Percentiles rank a stretch among this genome's conserved stretches.
phyloP scores from a whole-genome alignment of 2,329 filamentous ascomycete species.

The Cercospora janseana region DNA sequence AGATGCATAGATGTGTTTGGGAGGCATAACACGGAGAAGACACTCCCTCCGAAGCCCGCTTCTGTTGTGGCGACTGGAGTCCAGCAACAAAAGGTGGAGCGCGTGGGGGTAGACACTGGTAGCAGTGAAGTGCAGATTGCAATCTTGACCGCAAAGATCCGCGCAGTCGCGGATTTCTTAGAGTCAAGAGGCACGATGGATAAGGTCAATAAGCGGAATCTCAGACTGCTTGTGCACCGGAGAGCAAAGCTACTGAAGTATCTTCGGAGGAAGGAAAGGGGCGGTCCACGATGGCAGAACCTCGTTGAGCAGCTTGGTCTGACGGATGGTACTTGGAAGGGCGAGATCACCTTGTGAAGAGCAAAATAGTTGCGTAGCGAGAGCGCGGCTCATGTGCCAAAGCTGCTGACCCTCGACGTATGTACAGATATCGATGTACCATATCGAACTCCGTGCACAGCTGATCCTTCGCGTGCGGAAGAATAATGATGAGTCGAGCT shows the following conservation, averaged over 20 bases:
- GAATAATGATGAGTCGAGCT: too few species aligned
- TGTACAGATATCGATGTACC: conserved; percentile 13
- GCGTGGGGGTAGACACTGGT: conserved; percentile 88
- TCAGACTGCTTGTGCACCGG: conserved; percentile 80
- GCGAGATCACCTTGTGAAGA: conserved; percentile 70
- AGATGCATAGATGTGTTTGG: conserved; percentile 86
- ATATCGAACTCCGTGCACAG: background rate
- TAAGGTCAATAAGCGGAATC: conserved; percentile 89
- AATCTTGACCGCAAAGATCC: conserved; percentile 91
- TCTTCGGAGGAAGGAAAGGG: conserved; percentile 82
- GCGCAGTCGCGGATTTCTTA: conserved; percentile 71
- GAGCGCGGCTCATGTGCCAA: background rate
- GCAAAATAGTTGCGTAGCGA: conserved; percentile 1
- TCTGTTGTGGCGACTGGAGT: conserved; percentile 21
- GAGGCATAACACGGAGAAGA: conserved; percentile 78
- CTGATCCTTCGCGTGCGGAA: too few species aligned
- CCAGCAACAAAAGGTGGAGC: conserved; percentile 46
- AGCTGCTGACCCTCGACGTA: background rate
- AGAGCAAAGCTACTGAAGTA: conserved; percentile 87
- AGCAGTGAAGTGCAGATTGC: conserved; percentile 97
- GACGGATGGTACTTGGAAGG: conserved; percentile 84
- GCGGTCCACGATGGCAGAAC: conserved; percentile 85
- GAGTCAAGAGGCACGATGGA: conserved; percentile 73
- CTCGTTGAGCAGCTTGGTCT: conserved; percentile 81
- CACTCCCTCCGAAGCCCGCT: conserved; percentile 60